phyloP scores from a whole-genome alignment of 129 eudicot species.

The Centaurea solstitialis region DNA sequence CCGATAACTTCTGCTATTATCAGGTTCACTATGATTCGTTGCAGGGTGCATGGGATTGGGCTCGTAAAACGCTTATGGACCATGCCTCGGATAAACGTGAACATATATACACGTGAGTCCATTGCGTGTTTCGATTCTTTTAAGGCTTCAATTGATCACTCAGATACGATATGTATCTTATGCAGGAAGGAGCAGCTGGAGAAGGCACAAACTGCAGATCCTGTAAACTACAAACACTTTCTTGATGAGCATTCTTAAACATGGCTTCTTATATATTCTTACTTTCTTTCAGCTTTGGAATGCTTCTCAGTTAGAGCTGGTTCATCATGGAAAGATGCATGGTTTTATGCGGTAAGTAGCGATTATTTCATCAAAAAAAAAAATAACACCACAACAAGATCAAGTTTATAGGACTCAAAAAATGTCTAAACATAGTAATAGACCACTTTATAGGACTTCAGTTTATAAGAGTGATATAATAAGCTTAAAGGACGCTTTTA shows the following conservation, averaged over 20 bases:
- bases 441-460: neutral
- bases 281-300: constrained; percentile 84
- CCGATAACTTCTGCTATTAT: constrained; percentile 93
- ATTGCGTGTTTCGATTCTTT: neutral
- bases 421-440: neutral
- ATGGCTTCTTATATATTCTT: constrained; percentile 7
- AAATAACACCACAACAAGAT: neutral
- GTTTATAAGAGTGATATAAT: neutral
- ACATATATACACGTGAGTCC: constrained; percentile 77
- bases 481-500: neutral
- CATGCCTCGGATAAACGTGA: constrained; percentile 86
- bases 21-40: constrained; percentile 90
- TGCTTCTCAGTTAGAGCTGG: constrained; percentile 97
- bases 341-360: constrained; percentile 96
- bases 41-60: constrained; percentile 99
- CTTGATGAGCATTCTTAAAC: neutral
- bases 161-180: neutral
- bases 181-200: constrained; percentile 89
- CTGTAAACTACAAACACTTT: constrained; percentile 49
- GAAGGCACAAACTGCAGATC: constrained; percentile 97
- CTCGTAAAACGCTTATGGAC: constrained; percentile 78
- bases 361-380: neutral
- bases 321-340: constrained; percentile 95
- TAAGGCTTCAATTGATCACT: constrained; percentile 2
- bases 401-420: neutral